Percentiles rank a stretch among this genome's conserved stretches.
Conservation (phyloP, 441 rosid genomes). For the Melastoma candidum region DNA sequence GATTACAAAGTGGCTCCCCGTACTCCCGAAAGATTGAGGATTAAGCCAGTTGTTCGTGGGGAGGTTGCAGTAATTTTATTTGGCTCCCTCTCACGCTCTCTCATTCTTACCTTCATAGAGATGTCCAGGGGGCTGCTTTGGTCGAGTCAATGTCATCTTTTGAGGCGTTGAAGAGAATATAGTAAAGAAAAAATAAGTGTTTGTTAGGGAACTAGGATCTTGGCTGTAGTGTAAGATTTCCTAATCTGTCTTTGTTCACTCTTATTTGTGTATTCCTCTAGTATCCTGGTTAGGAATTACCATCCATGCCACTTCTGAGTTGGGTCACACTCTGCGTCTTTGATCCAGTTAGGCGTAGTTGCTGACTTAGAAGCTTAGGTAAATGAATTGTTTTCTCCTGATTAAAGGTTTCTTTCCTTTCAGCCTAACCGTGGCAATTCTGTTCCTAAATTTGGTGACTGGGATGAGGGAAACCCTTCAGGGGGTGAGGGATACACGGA, state of each 20-base stretch:
- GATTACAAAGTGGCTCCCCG: background rate
- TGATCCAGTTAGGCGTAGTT: background rate
- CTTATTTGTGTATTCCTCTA: too few relatives aligned
- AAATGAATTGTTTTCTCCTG: background rate
- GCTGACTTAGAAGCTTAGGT: background rate
- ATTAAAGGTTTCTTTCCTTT: background rate
- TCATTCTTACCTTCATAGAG: too few relatives aligned
- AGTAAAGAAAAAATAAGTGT: too few relatives aligned
- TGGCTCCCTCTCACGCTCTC: background rate
- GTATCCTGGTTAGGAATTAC: too few relatives aligned
- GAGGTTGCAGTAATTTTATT: slow-evolving; percentile 8
- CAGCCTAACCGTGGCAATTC: slow-evolving; percentile 4
- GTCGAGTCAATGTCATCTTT: too few relatives aligned
- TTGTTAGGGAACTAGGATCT: too few relatives aligned
- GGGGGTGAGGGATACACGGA: slow-evolving; percentile 6
- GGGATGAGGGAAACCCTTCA: slow-evolving; percentile 14
- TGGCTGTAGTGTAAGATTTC: too few relatives aligned
- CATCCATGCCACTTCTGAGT: too few relatives aligned
- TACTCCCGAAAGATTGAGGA: slow-evolving; percentile 7
- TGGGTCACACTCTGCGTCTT: too few relatives aligned
- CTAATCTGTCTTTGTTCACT: too few relatives aligned
- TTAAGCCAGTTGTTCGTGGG: slow-evolving; percentile 2
- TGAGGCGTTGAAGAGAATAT: too few relatives aligned
- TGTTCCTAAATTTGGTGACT: slow-evolving; percentile 14
- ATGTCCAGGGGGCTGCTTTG: too few relatives aligned